phyloP scores from a whole-genome alignment of 2,329 filamentous ascomycete genomes.

The Colletotrichum abscissum region DNA sequence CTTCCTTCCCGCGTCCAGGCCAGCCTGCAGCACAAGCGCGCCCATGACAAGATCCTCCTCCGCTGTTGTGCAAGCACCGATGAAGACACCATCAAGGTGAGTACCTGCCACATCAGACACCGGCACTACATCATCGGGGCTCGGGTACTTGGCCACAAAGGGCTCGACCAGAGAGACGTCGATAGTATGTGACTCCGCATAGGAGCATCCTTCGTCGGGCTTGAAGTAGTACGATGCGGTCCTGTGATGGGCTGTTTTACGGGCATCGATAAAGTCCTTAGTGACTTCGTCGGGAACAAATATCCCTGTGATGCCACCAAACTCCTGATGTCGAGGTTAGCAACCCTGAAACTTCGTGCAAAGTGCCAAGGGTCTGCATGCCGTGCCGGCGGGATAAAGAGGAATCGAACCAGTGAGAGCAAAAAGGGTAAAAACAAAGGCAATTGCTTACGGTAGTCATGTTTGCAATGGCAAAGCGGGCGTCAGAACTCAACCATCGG shows the following conservation, averaged over 20 bases:
- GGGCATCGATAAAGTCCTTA: constrained; percentile 45
- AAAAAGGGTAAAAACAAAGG: background rate
- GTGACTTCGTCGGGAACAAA: constrained; percentile 53
- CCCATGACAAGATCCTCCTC: constrained; percentile 57
- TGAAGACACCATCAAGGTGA: constrained; percentile 55
- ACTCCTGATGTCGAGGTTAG: constrained; percentile 42
- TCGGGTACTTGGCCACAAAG: constrained; percentile 53
- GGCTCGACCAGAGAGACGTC: constrained; percentile 51
- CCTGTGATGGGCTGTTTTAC: constrained; percentile 48
- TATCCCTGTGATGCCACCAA: constrained; percentile 55
- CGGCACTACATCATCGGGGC: constrained; percentile 55
- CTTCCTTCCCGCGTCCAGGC: constrained; percentile 45
- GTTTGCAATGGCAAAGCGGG: constrained; percentile 52
- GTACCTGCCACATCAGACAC: constrained; percentile 46
- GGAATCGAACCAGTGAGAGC: background rate
- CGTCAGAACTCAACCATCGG: constrained; percentile 47
- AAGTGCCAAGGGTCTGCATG: background rate
- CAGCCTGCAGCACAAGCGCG: constrained; percentile 52
- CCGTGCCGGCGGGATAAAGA: background rate
- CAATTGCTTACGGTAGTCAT: constrained; percentile 38
- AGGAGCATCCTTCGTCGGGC: constrained; percentile 51
- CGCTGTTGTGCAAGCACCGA: constrained; percentile 58
- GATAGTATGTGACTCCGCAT: constrained; percentile 49
- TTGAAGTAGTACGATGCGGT: constrained; percentile 49
- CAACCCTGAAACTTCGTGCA: background rate